Conservation (phyloP, 108 stramenopile genomes). For the Fragilariopsis cylindrus region DNA sequence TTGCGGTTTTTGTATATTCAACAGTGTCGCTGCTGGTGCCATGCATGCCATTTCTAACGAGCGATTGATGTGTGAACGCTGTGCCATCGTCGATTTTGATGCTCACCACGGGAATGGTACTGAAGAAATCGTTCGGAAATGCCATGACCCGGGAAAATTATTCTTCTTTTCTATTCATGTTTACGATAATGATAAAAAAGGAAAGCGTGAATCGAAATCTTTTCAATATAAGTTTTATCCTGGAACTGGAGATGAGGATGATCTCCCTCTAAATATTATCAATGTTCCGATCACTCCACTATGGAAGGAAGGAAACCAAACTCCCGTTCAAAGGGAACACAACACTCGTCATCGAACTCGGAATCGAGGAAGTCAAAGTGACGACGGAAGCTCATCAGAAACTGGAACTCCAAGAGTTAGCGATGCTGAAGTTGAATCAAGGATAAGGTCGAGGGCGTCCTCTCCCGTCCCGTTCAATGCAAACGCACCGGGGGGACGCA, state of each 20-base stretch:
- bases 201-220: constrained; percentile 40
- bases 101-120: constrained; percentile 99
- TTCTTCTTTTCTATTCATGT: constrained; percentile 95
- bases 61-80: constrained; percentile 73
- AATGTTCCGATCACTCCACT: constrained; percentile 93
- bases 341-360: constrained; percentile 55
- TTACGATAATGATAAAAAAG: constrained; percentile 82
- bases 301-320: constrained; percentile 71
- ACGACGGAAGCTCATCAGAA: constrained; percentile 33
- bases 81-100: constrained; percentile 98
- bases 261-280: constrained; percentile 90
- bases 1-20: constrained; percentile 98
- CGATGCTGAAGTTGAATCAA: constrained; percentile 32
- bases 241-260: constrained; percentile 90
- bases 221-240: constrained; percentile 94
- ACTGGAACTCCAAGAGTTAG: constrained; percentile 34
- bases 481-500: constrained; percentile 38
- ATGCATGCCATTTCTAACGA: constrained; percentile 92
- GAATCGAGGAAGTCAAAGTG: constrained; percentile 17
- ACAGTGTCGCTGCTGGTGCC: constrained; percentile 96
- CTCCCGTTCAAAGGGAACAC: constrained; percentile 33
- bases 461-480: constrained; percentile 43
- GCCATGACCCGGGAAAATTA: constrained; percentile 82
- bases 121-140: constrained; percentile 92
- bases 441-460: constrained; percentile 35